Evolutionary conservation across 225 moss, liverwort and hornwort genomes (phyloP), one percentile per base, ranked within the genome.

Genomic region (Takakia lepidozioides): DNA sequence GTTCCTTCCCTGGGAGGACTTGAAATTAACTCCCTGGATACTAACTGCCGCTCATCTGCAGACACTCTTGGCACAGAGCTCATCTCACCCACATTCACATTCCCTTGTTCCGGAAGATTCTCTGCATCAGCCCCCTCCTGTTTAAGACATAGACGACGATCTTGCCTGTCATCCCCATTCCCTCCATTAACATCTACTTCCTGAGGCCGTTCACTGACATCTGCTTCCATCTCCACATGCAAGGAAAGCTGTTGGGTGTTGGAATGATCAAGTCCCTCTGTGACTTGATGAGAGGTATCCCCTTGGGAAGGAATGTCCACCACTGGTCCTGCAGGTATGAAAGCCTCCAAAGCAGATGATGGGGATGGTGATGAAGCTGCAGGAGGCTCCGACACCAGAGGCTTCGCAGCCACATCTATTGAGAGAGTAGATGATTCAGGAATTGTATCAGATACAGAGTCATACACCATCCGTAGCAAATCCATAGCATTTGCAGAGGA

Each of bases 401-500:
- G 27, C 30, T 47, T 32, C 17, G 21, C 19, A 49, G 30, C 47
- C 2, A 48, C 40, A 43, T 60, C 43, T 5, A 28, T 29, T 27
- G 24, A 25, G 4, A 23, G 27, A 25, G n/a, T 26, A 17, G 25
- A 21, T 43, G 50, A 52, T 19, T 65, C 65, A 48, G 67, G 48
- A 29, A 27, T 28, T 5, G 27, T 73, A 10, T 37, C 46, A 24
- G 40, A 62, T 14, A 37, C 37, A 38, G 52, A 53, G 38, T 39
- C 66, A 34, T 62, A 19, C 43, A 39, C 27, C 44, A 58, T 49
- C 27, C 26, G 38, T 29, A 27, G 54, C 30, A 58, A 62, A 28
- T 58, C 58, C 46, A 50, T 49, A 1, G 58, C 45, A 27, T 49
- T 35, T 17, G 14, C 19, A 29, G 46, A 47, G 10, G 27, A 19